phyloP scores from a whole-genome alignment of 257 asterid genomes.

The Solanum medicagineum region DNA sequence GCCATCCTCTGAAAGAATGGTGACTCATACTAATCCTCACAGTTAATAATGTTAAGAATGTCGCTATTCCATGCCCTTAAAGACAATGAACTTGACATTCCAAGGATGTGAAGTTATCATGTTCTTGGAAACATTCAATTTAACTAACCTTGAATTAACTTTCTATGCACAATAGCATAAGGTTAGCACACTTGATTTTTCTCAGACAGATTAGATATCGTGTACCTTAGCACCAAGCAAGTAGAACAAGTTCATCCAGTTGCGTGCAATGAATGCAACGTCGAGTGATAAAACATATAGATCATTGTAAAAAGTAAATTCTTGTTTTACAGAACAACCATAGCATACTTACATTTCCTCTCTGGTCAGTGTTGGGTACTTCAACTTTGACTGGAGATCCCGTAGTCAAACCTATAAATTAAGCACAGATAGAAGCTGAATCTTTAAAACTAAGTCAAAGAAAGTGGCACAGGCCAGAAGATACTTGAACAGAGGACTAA shows the following conservation, averaged over 20 bases:
- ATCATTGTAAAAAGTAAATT: background rate
- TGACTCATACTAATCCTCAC: background rate
- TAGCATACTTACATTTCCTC: slow-evolving; percentile 61
- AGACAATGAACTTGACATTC: background rate
- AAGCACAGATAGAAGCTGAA: background rate
- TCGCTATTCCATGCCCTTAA: background rate
- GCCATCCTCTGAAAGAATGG: background rate
- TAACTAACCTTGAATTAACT: background rate
- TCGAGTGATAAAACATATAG: background rate
- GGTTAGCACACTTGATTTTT: background rate
- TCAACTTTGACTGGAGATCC: slow-evolving; percentile 93
- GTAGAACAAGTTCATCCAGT: background rate
- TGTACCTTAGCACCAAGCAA: background rate
- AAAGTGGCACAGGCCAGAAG: background rate
- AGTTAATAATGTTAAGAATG: background rate
- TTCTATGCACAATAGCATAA: background rate
- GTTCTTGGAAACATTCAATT: background rate
- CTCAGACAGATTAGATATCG: background rate
- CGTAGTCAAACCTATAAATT: slow-evolving; percentile 63
- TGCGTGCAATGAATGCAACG: background rate
- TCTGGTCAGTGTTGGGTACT: slow-evolving; percentile 96
- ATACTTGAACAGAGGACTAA: slow-evolving; percentile 8
- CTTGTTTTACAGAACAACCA: background rate
- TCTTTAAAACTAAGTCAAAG: background rate
- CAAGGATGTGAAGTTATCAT: background rate